Base-by-base conservation (phyloP, 495 filamentous ascomycete genomes). In the Penicillium silybi region DNA sequence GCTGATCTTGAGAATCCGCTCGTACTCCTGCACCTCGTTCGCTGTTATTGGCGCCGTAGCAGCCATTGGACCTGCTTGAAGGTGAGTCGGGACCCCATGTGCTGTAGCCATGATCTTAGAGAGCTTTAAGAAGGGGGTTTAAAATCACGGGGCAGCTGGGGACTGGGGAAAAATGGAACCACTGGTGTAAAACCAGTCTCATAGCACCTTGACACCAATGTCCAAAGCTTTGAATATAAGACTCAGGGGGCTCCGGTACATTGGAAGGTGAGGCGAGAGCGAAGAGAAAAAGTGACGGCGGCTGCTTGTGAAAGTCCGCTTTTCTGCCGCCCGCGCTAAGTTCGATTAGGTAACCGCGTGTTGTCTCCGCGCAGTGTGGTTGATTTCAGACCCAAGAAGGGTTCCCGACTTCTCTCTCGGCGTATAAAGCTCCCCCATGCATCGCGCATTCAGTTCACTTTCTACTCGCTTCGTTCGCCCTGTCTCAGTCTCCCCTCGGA, bases 1-100 rank as follows among this genome's bases (percentile, higher is more conserved):
- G 59, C 82, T 85, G 59, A 95, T 83, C 50, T 70, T 78, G 48
- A 91, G 64, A 58, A 96, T 85, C 63, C 86, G 89, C 61, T 86
- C 80, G 69, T 85, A 89, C 62, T 88, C 81, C 45, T 61, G 54
- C n/a, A 64, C 44, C 50, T 72, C 73, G 56, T 72, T 54, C 20
- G 43, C 44, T 41, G 48, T 45, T 51, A 66, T 60, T 32, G 71
- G 59, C 29, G 71, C 50, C 32, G 64, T 56, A 40, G 61, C 38
- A 57, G 69, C 41, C 46, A 63, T 54, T 53, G 64, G 59, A 54
- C 63, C 63, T 58, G 72, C 35, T 53, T 65, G 52, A 64, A 70
- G 61, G 50, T 72, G 70, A 67, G 63, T 63, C 42, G 64, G 41
- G 41, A 47, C 52, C 47, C 58, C 63, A 59, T 65, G 54, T 39